Conservation (phyloP, 1,284 basidiomycete species). For the Malassezia yamatoensis region DNA sequence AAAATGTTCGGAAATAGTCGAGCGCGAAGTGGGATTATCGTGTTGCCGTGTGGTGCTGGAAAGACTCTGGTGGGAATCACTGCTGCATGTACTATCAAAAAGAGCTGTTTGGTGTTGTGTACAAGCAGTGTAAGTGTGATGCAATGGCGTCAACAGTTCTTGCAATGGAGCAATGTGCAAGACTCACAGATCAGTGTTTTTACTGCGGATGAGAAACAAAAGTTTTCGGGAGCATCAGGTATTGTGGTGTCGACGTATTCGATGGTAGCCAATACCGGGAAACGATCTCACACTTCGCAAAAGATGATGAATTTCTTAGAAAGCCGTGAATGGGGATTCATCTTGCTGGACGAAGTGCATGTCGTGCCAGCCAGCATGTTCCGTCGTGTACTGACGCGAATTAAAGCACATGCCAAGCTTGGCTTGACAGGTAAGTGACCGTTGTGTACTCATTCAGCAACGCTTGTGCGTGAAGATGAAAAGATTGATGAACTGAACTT, state of each 20-base stretch:
- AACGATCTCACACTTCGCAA: slow-evolving; percentile 46
- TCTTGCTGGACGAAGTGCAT: slow-evolving; percentile 46
- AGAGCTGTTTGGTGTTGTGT: slow-evolving; percentile 93
- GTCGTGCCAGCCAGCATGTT: slow-evolving; percentile 48
- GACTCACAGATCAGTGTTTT: slow-evolving; percentile 47
- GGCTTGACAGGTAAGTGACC: slow-evolving; percentile 27
- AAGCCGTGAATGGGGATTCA: slow-evolving; percentile 47
- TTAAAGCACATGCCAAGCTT: slow-evolving; percentile 47
- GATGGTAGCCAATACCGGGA: slow-evolving; percentile 48
- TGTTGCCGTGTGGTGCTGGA: slow-evolving; percentile 93
- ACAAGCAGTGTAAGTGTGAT: slow-evolving; percentile 47
- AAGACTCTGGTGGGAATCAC: slow-evolving; percentile 99
- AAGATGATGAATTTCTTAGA: slow-evolving; percentile 49
- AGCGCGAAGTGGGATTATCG: slow-evolving; percentile 78
- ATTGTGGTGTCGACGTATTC: slow-evolving; percentile 48
- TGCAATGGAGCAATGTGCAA: slow-evolving; percentile 48
- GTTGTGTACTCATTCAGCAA: slow-evolving; percentile 50
- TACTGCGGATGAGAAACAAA: slow-evolving; percentile 46
- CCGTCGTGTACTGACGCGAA: slow-evolving; percentile 46
- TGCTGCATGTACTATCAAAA: slow-evolving; percentile 97
- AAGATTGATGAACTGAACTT: slow-evolving; percentile 98
- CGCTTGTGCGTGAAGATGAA: slow-evolving; percentile 95
- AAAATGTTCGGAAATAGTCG: slow-evolving; percentile 48
- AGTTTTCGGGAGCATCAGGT: slow-evolving; percentile 44
- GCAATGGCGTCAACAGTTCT: slow-evolving; percentile 47